Percentiles rank a stretch among this genome's conserved stretches.
These are phyloP conservation scores for Mycosphaerella sp. DNA, from an alignment of 2,329 filamentous ascomycete genomes.

Conservation along the genomic window DNA sequence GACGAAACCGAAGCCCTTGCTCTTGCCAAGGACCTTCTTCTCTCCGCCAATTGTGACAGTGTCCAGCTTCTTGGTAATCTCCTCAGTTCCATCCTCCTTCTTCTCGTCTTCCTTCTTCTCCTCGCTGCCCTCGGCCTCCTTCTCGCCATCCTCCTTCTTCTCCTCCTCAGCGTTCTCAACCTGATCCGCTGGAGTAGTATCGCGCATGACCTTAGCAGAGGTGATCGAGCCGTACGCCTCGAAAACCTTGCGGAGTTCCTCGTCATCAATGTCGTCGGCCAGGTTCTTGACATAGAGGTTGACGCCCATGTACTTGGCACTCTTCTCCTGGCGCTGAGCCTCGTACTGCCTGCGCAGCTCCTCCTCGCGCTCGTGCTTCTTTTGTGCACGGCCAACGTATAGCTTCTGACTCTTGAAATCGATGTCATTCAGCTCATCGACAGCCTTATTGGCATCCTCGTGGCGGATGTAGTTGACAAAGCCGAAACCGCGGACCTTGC, in stretches of 20 bases:
- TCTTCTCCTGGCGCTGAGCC: conserved; percentile 94
- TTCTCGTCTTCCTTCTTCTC: conserved; percentile 51
- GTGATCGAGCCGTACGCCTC: conserved; percentile 89
- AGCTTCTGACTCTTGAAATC: conserved; percentile 93
- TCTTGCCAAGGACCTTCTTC: conserved; percentile 78
- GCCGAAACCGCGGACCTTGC: conserved; percentile 90
- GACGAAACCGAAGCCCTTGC: conserved; percentile 99
- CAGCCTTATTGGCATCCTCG: conserved; percentile 76
- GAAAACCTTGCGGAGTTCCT: conserved; percentile 94
- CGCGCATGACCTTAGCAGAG: conserved; percentile 98
- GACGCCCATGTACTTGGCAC: conserved; percentile 98
- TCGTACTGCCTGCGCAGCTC: conserved; percentile 99
- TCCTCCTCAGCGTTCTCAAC: conserved; percentile 33
- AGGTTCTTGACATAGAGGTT: conserved; percentile 99
- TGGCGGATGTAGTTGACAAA: conserved; percentile 95
- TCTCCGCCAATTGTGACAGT: conserved; percentile 52
- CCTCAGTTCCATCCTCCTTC: conserved; percentile 49
- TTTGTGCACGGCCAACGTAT: conserved; percentile 97
- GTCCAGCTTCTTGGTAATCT: conserved; percentile 46
- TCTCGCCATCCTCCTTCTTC: conserved; percentile 44
- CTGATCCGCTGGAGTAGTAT: conserved; percentile 54
- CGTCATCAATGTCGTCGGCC: conserved; percentile 92
- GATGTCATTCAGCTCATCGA: conserved; percentile 84
- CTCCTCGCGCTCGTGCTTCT: conserved; percentile 99
- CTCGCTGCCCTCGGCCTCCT: conserved; percentile 49